These are phyloP conservation scores for Austroboletus niveus DNA, from an alignment of 1,284 basidiomycete species.

Conservation along the genomic window DNA sequence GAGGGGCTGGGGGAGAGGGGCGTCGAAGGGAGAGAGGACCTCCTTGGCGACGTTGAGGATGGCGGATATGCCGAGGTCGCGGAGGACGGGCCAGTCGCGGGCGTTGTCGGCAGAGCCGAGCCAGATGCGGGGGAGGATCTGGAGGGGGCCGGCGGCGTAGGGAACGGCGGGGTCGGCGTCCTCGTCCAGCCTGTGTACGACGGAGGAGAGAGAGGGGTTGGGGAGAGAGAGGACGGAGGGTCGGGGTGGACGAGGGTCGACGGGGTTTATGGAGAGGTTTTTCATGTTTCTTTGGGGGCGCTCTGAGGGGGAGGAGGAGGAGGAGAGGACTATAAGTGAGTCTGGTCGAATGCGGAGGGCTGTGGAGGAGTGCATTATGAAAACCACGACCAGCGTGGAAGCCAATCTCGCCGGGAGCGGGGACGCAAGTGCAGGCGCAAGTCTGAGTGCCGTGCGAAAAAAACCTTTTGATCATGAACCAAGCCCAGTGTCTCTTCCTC, in stretches of 20 bases:
- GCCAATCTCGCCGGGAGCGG: constrained; percentile 15
- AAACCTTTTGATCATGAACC: constrained; percentile 30
- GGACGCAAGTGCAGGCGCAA: no score
- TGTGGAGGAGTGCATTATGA: constrained; percentile 38
- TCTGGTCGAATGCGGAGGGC: constrained; percentile 48
- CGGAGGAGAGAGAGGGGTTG: constrained; percentile 43
- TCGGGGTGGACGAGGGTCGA: constrained; percentile 53
- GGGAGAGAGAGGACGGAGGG: constrained; percentile 69
- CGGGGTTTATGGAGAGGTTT: constrained; percentile 67
- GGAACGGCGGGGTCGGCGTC: constrained; percentile 61
- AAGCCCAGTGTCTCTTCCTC: constrained; percentile 51
- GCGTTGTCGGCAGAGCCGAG: constrained; percentile 95
- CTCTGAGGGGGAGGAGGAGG: constrained; percentile 49
- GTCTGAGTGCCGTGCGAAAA: no score
- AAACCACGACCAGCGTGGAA: constrained; percentile 50
- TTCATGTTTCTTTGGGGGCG: constrained; percentile 64
- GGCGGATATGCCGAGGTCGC: constrained; percentile 73
- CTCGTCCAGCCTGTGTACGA: constrained; percentile 65
- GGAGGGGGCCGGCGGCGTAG: constrained; percentile 83
- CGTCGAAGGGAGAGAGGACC: constrained; percentile 76
- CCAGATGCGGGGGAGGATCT: constrained; percentile 89
- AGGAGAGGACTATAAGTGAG: constrained; percentile 48
- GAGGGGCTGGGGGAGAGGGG: constrained; percentile 42
- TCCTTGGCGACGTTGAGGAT: constrained; percentile 97
- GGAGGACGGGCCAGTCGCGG: constrained; percentile 69